phyloP scores from a whole-genome alignment of 169 alveolate species.

The Plasmodium chabaudi region DNA sequence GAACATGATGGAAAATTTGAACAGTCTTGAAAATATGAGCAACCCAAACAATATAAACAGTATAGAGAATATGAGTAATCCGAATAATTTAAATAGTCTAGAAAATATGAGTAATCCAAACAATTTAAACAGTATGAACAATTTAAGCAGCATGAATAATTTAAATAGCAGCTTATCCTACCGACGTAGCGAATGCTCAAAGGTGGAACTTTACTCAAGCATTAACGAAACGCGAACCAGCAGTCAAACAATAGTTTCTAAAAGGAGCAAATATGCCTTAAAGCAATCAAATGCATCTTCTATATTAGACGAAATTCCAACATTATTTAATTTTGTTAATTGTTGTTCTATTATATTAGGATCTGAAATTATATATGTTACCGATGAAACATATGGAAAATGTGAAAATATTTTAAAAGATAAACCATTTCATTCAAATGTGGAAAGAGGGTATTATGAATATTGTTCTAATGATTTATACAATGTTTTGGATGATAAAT shows the following conservation, averaged over 20 bases:
- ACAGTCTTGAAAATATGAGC: not conserved
- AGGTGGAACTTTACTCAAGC: conserved; percentile 35
- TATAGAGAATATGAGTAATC: conserved; percentile 12
- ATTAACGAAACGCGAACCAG: conserved; percentile 73
- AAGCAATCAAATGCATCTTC: conserved; percentile 64
- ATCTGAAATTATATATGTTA: conserved; percentile 71
- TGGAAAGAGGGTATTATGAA: conserved; percentile 75
- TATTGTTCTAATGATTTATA: conserved; percentile 42
- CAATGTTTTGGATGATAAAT: conserved; percentile 16
- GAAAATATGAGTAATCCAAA: conserved; percentile 31
- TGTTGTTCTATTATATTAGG: conserved; percentile 70
- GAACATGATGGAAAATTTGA: not conserved
- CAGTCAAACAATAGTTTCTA: conserved; percentile 69
- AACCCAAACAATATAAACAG: not conserved
- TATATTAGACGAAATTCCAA: conserved; percentile 52
- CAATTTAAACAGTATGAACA: conserved; percentile 9
- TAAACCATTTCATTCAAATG: conserved; percentile 57
- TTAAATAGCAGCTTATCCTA: conserved; percentile 34
- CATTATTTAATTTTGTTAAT: conserved; percentile 67
- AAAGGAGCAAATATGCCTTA: conserved; percentile 69
- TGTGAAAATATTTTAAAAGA: conserved; percentile 76
- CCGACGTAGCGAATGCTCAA: conserved; percentile 53
- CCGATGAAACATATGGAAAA: conserved; percentile 76
- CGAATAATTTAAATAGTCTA: not conserved
- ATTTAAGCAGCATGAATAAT: conserved; percentile 36